Evolutionary conservation across 345 rosid genomes (phyloP).

Genomic region (Gossypium longicalyx): DNA sequence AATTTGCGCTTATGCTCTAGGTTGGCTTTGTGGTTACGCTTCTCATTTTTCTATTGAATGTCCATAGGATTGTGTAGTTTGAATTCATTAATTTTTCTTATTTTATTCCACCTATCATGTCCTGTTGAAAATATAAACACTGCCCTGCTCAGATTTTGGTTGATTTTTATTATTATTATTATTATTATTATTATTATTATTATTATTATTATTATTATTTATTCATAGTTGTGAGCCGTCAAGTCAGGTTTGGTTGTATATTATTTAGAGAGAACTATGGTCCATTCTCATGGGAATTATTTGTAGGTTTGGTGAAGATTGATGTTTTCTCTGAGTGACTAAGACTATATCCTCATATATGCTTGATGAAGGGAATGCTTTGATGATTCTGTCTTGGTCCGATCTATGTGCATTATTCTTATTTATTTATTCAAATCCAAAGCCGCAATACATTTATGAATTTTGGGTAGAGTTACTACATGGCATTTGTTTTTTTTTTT

Average conservation of each 20-base stretch:
- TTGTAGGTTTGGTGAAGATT: not conserved
- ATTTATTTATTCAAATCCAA: not conserved
- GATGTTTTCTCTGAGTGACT: not conserved
- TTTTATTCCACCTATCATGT: not conserved
- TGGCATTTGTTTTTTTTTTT: too few relatives aligned
- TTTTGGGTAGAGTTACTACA: not conserved
- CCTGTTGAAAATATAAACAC: constrained; percentile 4
- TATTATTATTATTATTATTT: not conserved
- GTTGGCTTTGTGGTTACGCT: not conserved
- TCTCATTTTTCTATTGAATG: not conserved
- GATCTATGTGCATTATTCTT: not conserved
- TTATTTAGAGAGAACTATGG: not conserved
- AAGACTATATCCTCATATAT: not conserved
- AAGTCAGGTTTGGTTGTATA: not conserved
- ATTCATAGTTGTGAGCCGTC: not conserved
- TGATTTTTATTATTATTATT: too few relatives aligned
- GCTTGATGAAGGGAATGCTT: not conserved
- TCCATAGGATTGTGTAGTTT: not conserved
- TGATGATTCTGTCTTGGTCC: not conserved
- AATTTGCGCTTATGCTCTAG: not conserved
- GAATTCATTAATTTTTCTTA: not conserved
- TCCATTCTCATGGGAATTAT: not conserved
- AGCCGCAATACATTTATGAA: not conserved
- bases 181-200: too few relatives aligned
- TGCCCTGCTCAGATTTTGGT: not conserved